Evolutionary conservation across 1,139 yeast genomes (phyloP).

Genomic region (Saccharomyces pastorianus): DNA sequence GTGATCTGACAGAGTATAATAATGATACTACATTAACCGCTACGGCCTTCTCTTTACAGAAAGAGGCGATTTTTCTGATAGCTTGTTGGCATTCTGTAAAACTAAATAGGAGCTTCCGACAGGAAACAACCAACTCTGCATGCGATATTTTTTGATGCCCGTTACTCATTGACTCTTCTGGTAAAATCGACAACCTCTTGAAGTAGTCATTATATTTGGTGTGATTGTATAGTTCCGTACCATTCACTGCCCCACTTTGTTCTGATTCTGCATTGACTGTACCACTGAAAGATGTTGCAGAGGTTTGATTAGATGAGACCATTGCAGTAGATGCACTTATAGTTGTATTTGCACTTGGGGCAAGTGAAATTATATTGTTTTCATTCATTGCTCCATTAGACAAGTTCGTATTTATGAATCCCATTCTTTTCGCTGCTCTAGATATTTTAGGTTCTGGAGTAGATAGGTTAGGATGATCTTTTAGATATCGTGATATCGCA

Average conservation of each 20-base stretch:
- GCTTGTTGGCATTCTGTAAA: slow-evolving; percentile 67
- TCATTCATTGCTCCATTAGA: slow-evolving; percentile 7
- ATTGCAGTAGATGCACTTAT: slow-evolving; percentile 1
- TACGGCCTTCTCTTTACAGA: slow-evolving; percentile 57
- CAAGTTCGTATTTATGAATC: slow-evolving; percentile 43
- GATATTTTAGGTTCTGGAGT: slow-evolving; percentile 24
- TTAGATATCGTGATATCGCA: slow-evolving; percentile 26
- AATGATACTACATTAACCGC: slow-evolving; percentile 51
- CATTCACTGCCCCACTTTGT: slow-evolving; percentile 1
- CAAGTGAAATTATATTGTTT: not conserved
- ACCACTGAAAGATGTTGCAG: slow-evolving; percentile 1
- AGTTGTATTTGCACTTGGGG: not conserved
- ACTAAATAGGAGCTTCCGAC: slow-evolving; percentile 50
- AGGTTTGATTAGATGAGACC: slow-evolving; percentile 1
- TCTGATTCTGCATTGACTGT: not conserved
- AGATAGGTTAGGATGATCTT: slow-evolving; percentile 10
- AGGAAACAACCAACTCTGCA: slow-evolving; percentile 40
- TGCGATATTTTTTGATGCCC: slow-evolving; percentile 24
- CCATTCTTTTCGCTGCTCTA: slow-evolving; percentile 65
- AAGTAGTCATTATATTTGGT: slow-evolving; percentile 58
- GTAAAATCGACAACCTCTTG: slow-evolving; percentile 59
- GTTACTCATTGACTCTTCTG: slow-evolving; percentile 37
- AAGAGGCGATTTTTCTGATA: slow-evolving; percentile 55
- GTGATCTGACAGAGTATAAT: slow-evolving; percentile 49
- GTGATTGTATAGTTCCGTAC: slow-evolving; percentile 24